phyloP scores from a whole-genome alignment of 208 protist species.

The Naegleria lovaniensis region DNA sequence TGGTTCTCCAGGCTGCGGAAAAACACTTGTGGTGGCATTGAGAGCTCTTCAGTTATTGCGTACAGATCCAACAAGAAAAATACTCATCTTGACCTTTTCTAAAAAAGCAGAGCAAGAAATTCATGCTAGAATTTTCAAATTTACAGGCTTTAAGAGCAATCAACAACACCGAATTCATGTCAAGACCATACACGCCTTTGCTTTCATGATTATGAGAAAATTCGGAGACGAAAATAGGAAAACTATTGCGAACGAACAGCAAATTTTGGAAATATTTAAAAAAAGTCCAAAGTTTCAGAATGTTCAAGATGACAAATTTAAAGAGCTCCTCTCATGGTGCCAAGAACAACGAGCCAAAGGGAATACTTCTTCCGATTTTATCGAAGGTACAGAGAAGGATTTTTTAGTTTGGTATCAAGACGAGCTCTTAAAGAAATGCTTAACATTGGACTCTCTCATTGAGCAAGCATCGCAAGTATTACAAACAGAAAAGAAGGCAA shows the following conservation, averaged over 20 bases:
- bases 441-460: not conserved
- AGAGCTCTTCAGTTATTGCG: not conserved
- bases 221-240: not conserved
- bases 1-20: not conserved
- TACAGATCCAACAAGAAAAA: not conserved
- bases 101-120: not conserved
- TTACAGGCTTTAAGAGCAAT: not conserved
- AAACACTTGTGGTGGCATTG: not conserved
- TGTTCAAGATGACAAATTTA: not conserved
- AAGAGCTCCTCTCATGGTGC: not conserved
- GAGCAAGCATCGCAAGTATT: not conserved
- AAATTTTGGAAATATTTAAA: not conserved
- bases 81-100: not conserved
- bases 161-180: not conserved
- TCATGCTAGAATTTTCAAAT: not conserved
- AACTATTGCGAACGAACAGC: not conserved
- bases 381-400: not conserved
- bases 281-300: not conserved
- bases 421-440: not conserved
- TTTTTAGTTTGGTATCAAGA: not conserved
- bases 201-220: not conserved
- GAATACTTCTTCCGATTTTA: not conserved
- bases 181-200: not conserved
- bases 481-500: not conserved
- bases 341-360: not conserved